These are phyloP conservation scores for Penicillium tannophilum DNA, from an alignment of 495 filamentous ascomycete species.

Conservation along the genomic window DNA sequence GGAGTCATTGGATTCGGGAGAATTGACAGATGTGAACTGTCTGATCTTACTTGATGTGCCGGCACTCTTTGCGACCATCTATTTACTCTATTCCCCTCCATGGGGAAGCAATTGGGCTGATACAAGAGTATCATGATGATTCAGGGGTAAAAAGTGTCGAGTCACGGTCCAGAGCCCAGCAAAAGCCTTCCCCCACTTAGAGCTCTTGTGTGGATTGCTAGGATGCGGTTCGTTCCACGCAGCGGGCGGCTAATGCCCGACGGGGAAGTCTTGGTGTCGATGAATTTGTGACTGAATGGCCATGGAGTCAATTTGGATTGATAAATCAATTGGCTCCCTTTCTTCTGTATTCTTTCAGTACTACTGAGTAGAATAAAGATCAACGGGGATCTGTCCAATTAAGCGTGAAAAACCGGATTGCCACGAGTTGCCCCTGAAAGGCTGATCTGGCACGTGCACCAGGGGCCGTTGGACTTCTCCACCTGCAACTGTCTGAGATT, in stretches of 20 bases:
- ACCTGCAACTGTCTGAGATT: background rate
- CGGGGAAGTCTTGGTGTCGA: constrained; percentile 20
- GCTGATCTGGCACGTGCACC: constrained; percentile 14
- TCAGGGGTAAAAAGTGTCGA: constrained; percentile 32
- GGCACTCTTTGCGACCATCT: background rate
- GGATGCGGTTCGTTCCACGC: constrained; percentile 20
- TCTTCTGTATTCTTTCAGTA: background rate
- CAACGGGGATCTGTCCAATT: background rate
- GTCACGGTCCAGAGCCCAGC: constrained; percentile 17
- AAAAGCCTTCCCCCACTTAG: constrained; percentile 23
- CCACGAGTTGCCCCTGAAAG: constrained; percentile 1
- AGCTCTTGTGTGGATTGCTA: constrained; percentile 22
- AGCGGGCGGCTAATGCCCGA: constrained; percentile 20
- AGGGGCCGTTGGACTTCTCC: constrained; percentile 18
- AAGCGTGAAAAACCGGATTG: background rate
- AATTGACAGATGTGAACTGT: background rate
- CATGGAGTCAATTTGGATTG: background rate
- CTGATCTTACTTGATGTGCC: background rate
- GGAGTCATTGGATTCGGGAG: background rate
- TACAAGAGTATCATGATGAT: constrained; percentile 10
- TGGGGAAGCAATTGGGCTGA: background rate
- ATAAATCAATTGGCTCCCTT: background rate
- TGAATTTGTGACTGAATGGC: constrained; percentile 6
- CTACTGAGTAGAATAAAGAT: background rate
- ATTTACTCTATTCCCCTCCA: background rate